Base-by-base conservation (phyloP, 805 yeast genomes). In the Candida broadrunensis region DNA sequence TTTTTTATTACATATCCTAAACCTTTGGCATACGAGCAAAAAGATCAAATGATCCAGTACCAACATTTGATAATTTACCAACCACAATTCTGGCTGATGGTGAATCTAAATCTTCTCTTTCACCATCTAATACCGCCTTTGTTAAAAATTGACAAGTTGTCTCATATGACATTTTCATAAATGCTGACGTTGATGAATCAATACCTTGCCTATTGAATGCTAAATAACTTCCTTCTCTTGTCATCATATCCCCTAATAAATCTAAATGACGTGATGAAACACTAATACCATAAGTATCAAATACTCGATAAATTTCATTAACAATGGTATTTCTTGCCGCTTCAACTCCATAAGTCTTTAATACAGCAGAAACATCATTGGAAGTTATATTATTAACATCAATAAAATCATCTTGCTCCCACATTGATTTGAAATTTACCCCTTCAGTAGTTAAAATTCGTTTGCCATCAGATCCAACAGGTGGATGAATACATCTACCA, bases 161-260 rank as follows among this genome's bases (percentile, higher is more conserved):
- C 71, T 93, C 99, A 66, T 89, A 93, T 42, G 97, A 88, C 99
- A 93, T 93, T 74, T 93, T 93, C 90, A 88, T 85, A 73, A 93
- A 88, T 14, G 98, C 86, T 6, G 98, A 90, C 1, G 97, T 89
- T 12, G 93, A 80, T 1, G 96, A 78, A 63, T 93, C 98, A 61
- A 95, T 90, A 65, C 99, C 99, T 70, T 88, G 97, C 75, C 99
- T 87, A 67, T 88, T 90, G 75, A 93, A 93, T 19, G 99, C 96
- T 60, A 91, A 70, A 61, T 90, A 93, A 2, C 95, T 80, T 58
- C 99, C 99, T 67, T 93, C 98, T 67, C 99, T 82, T 4, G 99
- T 93, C 99, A 93, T 93, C 88, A 88, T 87, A 66, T 93, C 99
- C 49, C 95, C 99, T 64, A 93, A 84, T 63, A 93, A 80, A 61